Percentiles rank a stretch among this genome's conserved stretches.
phyloP scores from a whole-genome alignment of 2,329 filamentous ascomycete genomes.

The Aspergillus pseudoviridinutans region DNA sequence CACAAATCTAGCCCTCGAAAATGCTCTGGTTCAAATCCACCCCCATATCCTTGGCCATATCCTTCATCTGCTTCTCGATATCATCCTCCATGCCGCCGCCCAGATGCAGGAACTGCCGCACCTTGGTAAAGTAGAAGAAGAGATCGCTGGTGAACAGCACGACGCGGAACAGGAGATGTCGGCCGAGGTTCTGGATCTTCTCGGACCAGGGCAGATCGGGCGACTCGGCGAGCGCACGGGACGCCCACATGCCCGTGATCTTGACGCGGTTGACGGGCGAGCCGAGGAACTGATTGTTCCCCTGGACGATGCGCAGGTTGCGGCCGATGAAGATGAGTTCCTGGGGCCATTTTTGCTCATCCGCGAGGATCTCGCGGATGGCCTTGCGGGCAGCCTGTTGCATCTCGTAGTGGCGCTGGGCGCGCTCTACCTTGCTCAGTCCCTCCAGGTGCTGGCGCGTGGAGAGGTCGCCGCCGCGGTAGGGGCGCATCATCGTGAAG shows the following conservation, averaged over 20 bases:
- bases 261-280: conserved; percentile 88
- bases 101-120: conserved; percentile 70
- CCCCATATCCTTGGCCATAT: conserved; percentile 85
- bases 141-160: conserved; percentile 75
- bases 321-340: conserved; percentile 89
- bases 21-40: conserved; percentile 84
- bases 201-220: conserved; percentile 59
- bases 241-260: conserved; percentile 89
- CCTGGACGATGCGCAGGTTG: conserved; percentile 89
- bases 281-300: conserved; percentile 86
- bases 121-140: conserved; percentile 75
- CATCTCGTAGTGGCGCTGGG: conserved; percentile 68
- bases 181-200: conserved; percentile 65
- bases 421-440: conserved; percentile 51
- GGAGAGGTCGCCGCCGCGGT: conserved; percentile 74
- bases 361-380: conserved; percentile 75
- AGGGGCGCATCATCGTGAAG: conserved; percentile 84
- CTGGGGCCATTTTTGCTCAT: conserved; percentile 84
- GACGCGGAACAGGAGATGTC: conserved; percentile 75
- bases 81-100: conserved; percentile 92
- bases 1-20: conserved; percentile 68
- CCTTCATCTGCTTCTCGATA: conserved; percentile 81
- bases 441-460: conserved; percentile 56
- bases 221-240: conserved; percentile 73
- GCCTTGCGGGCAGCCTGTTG: conserved; percentile 67